Percentiles rank a stretch among this genome's conserved stretches.
Conservation (phyloP, 2,329 filamentous ascomycete genomes). For the Colletotrichum lindemuthianum region DNA sequence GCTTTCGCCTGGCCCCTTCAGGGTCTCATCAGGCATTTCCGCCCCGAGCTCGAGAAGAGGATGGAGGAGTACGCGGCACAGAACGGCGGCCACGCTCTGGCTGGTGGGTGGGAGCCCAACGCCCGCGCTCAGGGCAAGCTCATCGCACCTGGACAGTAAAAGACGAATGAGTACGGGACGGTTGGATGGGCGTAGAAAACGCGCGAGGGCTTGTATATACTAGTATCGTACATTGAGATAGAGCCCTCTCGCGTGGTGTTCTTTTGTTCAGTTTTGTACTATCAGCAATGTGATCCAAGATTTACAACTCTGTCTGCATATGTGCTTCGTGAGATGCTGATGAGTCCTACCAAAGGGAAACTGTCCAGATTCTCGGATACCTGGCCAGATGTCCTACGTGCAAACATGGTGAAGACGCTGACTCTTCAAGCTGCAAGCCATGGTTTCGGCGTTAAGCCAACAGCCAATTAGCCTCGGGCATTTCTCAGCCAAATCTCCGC, state of each 20-base stretch:
- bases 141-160: slow-evolving; percentile 89
- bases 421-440: no score
- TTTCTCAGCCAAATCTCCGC: no score
- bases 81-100: slow-evolving; percentile 76
- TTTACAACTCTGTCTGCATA: no score
- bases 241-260: slow-evolving; percentile 33
- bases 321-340: no score
- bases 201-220: slow-evolving; percentile 38
- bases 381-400: no score
- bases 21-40: slow-evolving; percentile 97
- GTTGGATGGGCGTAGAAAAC: slow-evolving; percentile 34
- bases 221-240: slow-evolving; percentile 38
- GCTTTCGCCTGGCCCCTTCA: slow-evolving; percentile 99
- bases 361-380: no score
- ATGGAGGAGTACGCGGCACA: slow-evolving; percentile 83
- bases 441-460: no score
- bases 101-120: slow-evolving; percentile 87
- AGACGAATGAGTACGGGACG: slow-evolving; percentile 2
- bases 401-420: no score
- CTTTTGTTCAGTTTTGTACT: slow-evolving; percentile 22
- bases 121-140: slow-evolving; percentile 82
- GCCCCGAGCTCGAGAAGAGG: slow-evolving; percentile 91
- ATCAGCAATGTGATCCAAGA: background rate
- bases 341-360: no score
- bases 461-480: no score